Base-by-base conservation (phyloP, 2,329 filamentous ascomycete genomes). In the Ophiostoma quercus region DNA sequence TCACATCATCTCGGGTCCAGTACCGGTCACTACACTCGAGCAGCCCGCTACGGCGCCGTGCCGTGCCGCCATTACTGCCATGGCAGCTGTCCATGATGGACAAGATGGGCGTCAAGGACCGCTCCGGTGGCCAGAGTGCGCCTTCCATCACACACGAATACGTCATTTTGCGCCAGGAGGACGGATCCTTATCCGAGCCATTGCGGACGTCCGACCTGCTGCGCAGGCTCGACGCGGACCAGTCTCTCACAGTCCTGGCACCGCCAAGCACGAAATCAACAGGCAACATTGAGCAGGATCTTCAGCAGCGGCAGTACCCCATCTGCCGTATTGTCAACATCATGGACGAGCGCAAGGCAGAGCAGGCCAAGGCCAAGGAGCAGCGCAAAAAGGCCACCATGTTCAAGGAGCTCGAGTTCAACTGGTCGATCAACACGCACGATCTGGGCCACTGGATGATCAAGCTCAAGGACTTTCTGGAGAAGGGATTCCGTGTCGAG, bases 331-430 rank as follows among this genome's bases (percentile, higher is more conserved):
- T 96, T 65, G 77, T 92, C 39, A 83, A 87, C 77, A 88, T 88
- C 74, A 78, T 79, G 65, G 84, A 81, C 1, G 79, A 84, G 68
- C 78, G 80, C 71, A 78, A 82, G 73, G 77, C 78, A 67, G 74
- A 78, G 60, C 82, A 82, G 72, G 79, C 82, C 74, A 81, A 77
- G 73, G 80, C 77, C 68, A 81, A 81, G 65, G 79, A 81, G 71
- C 74, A 75, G 74, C 76, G 80, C 72, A 77, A 78, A 73, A 71
- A 77, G 76, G 74, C 76, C 25, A 75, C 80, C 47, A 83, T 82
- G 73, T 77, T 79, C 19, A 97, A 97, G 81, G 89, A 90, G 76
- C 79, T 97, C n/a, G 94, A 97, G 80, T 75, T 98, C 75, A 94
- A 92, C 78, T 98, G 94, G 94, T 88, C 90, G 43, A 96, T 96